Base-by-base conservation (phyloP, 2,329 filamentous ascomycete species). In the Cladobotryum mycophilum region DNA sequence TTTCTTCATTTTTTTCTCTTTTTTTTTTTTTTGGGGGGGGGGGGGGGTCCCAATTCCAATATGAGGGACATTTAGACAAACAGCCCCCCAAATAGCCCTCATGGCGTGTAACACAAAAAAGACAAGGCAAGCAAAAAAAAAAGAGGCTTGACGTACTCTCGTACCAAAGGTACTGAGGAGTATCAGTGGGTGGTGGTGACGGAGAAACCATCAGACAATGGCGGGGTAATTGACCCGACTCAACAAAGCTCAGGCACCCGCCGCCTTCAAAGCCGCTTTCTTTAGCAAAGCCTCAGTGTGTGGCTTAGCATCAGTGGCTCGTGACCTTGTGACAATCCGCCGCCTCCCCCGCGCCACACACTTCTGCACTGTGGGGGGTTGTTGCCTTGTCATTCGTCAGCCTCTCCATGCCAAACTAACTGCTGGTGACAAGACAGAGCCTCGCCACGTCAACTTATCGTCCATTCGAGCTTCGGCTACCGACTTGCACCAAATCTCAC, bases 211-310 rank as follows among this genome's bases (percentile, higher is more conserved):
- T 18, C 40, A 45, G 42, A 38, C 38, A 37, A 44, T 44, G 34
- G 49, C 49, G 49, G 49, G 49, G 44, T 47, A 47, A 38, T 17
- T 38, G 12, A n/a, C 12, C 36, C 14, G 36, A 11, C 25, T 30
- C 25, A 30, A 20, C 20, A 30, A 30, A 30, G 25, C 25, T 30
- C 25, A 30, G 25, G 25, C 25, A 30, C 25, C 25, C 25, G 25
- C 22, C 36, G 13, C 14, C 13, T n/a, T 17, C 36, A 20, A 3
- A 38, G 6, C 12, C 12, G 11, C 6, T n/a, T 38, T n/a, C 36
- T 38, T 38, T 8, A 38, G 36, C 36, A 38, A 38, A 38, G 36
- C 36, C 36, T 38, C 36, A 30, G 14, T 38, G 36, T 38, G 36
- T 38, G 36, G 36, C 36, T 30, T 30, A 6, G 2, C 25, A 30